These are phyloP conservation scores for Powellomyces hirtus DNA, from an alignment of 192 early-diverging fungal genomes.

Conservation along the genomic window DNA sequence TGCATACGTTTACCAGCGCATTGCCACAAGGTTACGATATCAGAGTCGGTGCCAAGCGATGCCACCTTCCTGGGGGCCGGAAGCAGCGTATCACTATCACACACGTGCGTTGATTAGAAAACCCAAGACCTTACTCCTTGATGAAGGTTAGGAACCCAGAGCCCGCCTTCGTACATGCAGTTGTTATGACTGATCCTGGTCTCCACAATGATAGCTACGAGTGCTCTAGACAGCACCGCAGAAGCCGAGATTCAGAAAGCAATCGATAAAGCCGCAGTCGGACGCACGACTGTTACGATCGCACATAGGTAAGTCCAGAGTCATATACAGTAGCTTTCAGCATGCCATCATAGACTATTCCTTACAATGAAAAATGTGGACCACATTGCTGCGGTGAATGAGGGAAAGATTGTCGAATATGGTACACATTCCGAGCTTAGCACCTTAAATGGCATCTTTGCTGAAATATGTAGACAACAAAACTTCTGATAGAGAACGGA, in stretches of 20 bases:
- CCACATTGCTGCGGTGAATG: conserved; percentile 65
- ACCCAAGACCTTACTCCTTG: conserved; percentile 43
- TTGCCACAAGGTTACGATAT: conserved; percentile 34
- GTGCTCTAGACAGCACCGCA: conserved; percentile 45
- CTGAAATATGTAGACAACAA: conserved; percentile 29
- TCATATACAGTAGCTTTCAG: no score
- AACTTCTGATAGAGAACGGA: conserved; percentile 43
- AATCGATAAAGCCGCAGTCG: conserved; percentile 39
- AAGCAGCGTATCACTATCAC: no score
- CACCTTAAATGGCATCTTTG: conserved; percentile 57
- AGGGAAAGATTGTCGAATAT: conserved; percentile 61
- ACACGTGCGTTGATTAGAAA: conserved; percentile 69
- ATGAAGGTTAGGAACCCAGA: no score
- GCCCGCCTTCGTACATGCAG: no score
- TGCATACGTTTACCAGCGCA: conserved; percentile 74
- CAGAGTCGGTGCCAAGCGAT: not conserved
- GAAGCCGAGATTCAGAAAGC: conserved; percentile 56
- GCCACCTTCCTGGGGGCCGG: not conserved
- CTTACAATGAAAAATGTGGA: conserved; percentile 78
- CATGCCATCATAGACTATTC: no score
- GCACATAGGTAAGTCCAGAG: conserved; percentile 45
- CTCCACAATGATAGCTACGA: no score
- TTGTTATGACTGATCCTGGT: no score
- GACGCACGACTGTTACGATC: conserved; percentile 40
- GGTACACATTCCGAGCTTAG: conserved; percentile 67